Base-by-base conservation (phyloP, 495 filamentous ascomycete genomes). In the Choiromyces venosus region DNA sequence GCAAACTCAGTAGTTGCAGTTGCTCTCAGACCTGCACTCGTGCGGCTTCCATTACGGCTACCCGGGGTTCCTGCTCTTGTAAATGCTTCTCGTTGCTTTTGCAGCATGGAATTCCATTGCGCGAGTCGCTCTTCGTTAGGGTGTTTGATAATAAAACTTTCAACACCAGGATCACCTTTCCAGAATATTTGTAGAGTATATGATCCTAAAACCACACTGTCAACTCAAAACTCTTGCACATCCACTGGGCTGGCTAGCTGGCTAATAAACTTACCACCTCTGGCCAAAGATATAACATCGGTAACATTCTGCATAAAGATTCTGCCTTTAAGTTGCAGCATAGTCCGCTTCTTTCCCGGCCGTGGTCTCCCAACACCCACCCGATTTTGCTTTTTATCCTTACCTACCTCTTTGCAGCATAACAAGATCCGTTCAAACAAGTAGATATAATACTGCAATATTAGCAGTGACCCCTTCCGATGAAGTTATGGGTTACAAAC, bases 231-330 rank as follows among this genome's bases (percentile, higher is more conserved):
- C 35, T 35, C 36, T 5, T 46, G 19, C 5, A 25, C 19, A 71
- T n/a, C 64, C 10, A 39, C 65, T 37, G 16, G 35, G 16, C n/a
- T 25, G 35, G 29, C 2, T 71, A n/a, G 52, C 61, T 46, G 14
- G 36, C 19, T 19, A 66, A 68, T 3, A 14, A 67, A 75, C 83
- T 78, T 89, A 97, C 94, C 94, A 80, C 91, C 90, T 82, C 92
- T 96, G 70, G 88, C 87, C 40, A 93, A 84, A 25, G 91, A 92
- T 6, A 97, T 84, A 36, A 96, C 91, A 79, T 98, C 93, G 9
- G 95, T 99, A 65, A 99, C 94, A 81, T 99, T 99, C 71, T 94
- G 93, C 94, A 99, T 97, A 83, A 98, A 98, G 78, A 99, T 99
- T 33, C 95, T 89, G 36, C 95, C 95, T 83, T 98, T 99, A 40